phyloP scores from a whole-genome alignment of 257 asterid genomes.

The Solanum rostratum region DNA sequence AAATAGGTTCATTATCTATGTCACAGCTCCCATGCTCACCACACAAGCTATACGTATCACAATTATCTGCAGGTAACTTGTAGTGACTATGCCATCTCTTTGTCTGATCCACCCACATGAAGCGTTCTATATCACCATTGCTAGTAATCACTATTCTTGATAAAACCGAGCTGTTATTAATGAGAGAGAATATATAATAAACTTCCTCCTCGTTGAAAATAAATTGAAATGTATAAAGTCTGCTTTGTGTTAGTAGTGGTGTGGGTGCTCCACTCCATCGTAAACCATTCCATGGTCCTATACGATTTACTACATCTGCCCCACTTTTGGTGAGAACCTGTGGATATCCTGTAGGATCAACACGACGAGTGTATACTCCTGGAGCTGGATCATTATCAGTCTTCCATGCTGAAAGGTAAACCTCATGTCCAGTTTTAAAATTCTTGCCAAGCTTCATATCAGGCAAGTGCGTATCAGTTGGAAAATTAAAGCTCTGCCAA shows the following conservation, averaged over 20 bases:
- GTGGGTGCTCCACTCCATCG: slow-evolving; percentile 19
- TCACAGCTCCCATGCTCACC: slow-evolving; percentile 16
- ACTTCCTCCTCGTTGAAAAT: not conserved
- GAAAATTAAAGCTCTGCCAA: slow-evolving; percentile 24
- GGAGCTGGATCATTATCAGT: slow-evolving; percentile 22
- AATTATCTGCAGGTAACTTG: slow-evolving; percentile 14
- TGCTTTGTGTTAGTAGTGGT: not conserved
- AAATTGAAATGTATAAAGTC: not conserved
- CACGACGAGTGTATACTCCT: slow-evolving; percentile 11
- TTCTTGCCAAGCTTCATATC: slow-evolving; percentile 23
- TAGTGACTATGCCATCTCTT: slow-evolving; percentile 6
- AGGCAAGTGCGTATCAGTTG: slow-evolving; percentile 12
- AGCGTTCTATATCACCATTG: slow-evolving; percentile 3
- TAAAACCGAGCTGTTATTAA: slow-evolving; percentile 1
- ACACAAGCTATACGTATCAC: slow-evolving; percentile 24
- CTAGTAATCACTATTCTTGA: slow-evolving; percentile 10
- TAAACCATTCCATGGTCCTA: slow-evolving; percentile 54
- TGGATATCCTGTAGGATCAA: slow-evolving; percentile 33
- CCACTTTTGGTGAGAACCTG: slow-evolving; percentile 4
- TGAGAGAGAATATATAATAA: not conserved
- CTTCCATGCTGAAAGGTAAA: slow-evolving; percentile 24
- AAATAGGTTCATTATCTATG: slow-evolving; percentile 4
- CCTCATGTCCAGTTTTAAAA: slow-evolving; percentile 8
- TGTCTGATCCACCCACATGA: slow-evolving; percentile 5
- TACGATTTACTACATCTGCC: not conserved